Base-by-base conservation (phyloP, 2,329 filamentous ascomycete species). In the Aspergillus fischeri region DNA sequence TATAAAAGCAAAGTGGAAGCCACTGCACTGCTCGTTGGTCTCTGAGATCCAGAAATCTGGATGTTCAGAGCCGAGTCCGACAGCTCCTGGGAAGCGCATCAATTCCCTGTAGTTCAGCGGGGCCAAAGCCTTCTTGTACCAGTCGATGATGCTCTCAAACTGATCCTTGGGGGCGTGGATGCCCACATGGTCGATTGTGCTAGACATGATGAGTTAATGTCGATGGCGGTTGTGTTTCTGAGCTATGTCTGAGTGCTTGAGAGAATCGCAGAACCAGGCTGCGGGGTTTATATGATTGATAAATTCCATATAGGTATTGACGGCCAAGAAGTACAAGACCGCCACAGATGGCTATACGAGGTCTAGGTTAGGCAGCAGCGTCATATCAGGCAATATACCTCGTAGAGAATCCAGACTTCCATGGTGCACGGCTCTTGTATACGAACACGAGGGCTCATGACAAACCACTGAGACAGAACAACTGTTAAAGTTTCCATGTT, bases 1-100 rank as follows among this genome's bases (percentile, higher is more conserved):
- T n/a, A 51, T 49, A 55, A 70, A 69, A 14, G 67, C 68, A 49
- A 68, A 57, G 57, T 70, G 68, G 10, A 65, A 20, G 3, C 60
- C 58, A 28, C 56, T 52, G 29, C 45, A 48, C 32, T 57, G 27
- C 25, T 38, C 17, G 32, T 61, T 44, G 29, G 60, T 56, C 28
- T 61, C 54, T 1, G 56, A 45, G 49, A 73, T 65, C 70, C 70
- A 73, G 55, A 73, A 67, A 53, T 69, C 70, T 0, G 69, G 68
- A n/a, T 63, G 61, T 35, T 62, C 52, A 20, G 60, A 59, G 11
- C 71, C 71, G 2, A 72, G 28, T 1, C 71, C 71, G 17, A 72
- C 69, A 4, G 64, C 57, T 2, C 59, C 63, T 4, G 68, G 69
- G 25, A 60, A 58, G 5, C 66, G 65, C 60, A 67, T 62, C 20